A percentile compares a stretch with the other conserved stretches of the same genome.
These are phyloP conservation scores for Arctium minus DNA, from an alignment of 129 eudicot species.

Conservation along the genomic window DNA sequence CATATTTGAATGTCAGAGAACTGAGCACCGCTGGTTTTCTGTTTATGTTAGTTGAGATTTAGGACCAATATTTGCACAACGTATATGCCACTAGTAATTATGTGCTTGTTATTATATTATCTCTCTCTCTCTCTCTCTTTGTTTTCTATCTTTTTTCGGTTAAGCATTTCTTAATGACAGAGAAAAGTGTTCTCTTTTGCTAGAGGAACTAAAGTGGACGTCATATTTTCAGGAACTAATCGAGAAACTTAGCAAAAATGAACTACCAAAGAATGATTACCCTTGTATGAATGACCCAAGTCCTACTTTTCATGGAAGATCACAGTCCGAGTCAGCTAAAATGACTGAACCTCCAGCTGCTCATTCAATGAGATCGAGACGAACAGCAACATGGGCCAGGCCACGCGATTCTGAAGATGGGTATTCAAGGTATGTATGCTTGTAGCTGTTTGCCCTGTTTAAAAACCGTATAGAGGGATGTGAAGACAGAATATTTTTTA, in stretches of 20 bases:
- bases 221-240: conserved; percentile 68
- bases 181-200: background rate
- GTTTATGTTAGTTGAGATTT: too few species aligned
- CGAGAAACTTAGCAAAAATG: conserved; percentile 75
- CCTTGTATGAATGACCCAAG: conserved; percentile 95
- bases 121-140: background rate
- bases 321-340: conserved; percentile 39
- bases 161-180: background rate
- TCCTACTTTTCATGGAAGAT: conserved; percentile 71
- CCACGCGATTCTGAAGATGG: conserved; percentile 88
- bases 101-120: too few species aligned
- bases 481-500: background rate
- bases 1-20: too few species aligned
- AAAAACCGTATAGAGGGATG: background rate
- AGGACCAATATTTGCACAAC: too few species aligned
- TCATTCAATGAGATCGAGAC: conserved; percentile 80
- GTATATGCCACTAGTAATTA: too few species aligned
- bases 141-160: background rate
- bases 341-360: conserved; percentile 42
- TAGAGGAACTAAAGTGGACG: background rate
- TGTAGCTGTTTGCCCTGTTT: background rate
- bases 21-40: too few species aligned
- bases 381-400: conserved; percentile 89
- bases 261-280: conserved; percentile 72
- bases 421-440: conserved; percentile 64